These are phyloP conservation scores for Aspergillus candidus DNA, from an alignment of 2,329 filamentous ascomycete genomes.

Conservation along the genomic window DNA sequence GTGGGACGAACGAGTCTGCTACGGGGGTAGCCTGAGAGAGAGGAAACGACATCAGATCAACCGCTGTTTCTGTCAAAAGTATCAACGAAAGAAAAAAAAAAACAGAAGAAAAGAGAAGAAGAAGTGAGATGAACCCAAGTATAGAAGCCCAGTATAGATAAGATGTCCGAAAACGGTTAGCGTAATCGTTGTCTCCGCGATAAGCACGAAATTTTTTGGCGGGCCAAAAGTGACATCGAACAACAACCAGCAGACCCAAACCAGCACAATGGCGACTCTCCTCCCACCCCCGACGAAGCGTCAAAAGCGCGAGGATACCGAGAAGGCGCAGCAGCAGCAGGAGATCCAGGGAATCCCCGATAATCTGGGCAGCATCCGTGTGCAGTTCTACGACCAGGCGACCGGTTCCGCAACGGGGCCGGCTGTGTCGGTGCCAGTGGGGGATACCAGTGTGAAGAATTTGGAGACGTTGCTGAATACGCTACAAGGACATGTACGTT, in stretches of 20 bases:
- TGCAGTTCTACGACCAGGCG: conserved; percentile 82
- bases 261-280: conserved; percentile 64
- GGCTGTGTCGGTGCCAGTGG: conserved; percentile 69
- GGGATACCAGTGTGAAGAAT: conserved; percentile 82
- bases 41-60: not conserved
- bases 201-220: conserved; percentile 11
- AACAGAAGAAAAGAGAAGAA: not conserved
- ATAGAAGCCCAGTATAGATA: conserved; percentile 1
- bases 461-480: conserved; percentile 82
- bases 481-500: conserved; percentile 64
- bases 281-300: conserved; percentile 82
- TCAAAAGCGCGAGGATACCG: conserved; percentile 69
- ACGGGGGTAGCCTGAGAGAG: conserved; percentile 9
- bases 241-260: conserved; percentile 2
- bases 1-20: conserved; percentile 16
- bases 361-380: conserved; percentile 69
- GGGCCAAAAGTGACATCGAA: not conserved
- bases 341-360: conserved; percentile 62
- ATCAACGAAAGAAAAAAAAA: no score
- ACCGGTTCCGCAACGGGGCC: conserved; percentile 62
- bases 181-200: conserved; percentile 11
- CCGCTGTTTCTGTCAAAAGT: no score
- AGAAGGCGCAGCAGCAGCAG: conserved; percentile 67
- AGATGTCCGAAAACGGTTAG: conserved; percentile 17
- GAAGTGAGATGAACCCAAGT: not conserved